Conservation (phyloP, 805 yeast species). For the Barnettozyma vustinii region DNA sequence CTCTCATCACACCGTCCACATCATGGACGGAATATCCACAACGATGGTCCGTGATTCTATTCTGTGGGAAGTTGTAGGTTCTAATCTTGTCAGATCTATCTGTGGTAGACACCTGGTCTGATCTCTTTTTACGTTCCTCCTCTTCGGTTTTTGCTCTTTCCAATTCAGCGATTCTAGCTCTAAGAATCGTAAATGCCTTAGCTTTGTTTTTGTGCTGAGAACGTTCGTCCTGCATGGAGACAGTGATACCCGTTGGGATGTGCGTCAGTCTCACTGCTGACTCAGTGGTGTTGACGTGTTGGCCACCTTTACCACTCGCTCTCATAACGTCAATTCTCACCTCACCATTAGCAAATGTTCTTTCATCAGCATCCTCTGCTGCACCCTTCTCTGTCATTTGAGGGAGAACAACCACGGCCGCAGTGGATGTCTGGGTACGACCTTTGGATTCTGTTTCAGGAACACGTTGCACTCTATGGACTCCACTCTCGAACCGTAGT, state of each 20-base stretch:
- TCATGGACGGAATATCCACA: constrained; percentile 80
- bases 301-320: constrained; percentile 96
- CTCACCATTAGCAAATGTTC: constrained; percentile 80
- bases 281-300: constrained; percentile 95
- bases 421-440: constrained; percentile 90
- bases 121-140: constrained; percentile 60
- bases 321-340: constrained; percentile 95
- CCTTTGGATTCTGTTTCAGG: constrained; percentile 95
- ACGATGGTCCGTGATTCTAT: constrained; percentile 90
- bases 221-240: constrained; percentile 89
- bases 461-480: constrained; percentile 90
- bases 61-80: constrained; percentile 90
- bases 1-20: constrained; percentile 58
- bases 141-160: constrained; percentile 62
- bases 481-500: constrained; percentile 85
- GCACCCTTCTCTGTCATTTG: constrained; percentile 55
- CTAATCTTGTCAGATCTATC: constrained; percentile 91
- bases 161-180: constrained; percentile 79
- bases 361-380: constrained; percentile 47
- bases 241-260: constrained; percentile 84
- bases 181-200: constrained; percentile 75
- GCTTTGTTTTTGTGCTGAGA: constrained; percentile 94
- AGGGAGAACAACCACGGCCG: constrained; percentile 92
- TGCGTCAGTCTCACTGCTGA: constrained; percentile 94
- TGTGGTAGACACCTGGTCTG: constrained; percentile 81